These are phyloP conservation scores for Stachybotrys elegans DNA, from an alignment of 2,329 filamentous ascomycete species.

Conservation along the genomic window DNA sequence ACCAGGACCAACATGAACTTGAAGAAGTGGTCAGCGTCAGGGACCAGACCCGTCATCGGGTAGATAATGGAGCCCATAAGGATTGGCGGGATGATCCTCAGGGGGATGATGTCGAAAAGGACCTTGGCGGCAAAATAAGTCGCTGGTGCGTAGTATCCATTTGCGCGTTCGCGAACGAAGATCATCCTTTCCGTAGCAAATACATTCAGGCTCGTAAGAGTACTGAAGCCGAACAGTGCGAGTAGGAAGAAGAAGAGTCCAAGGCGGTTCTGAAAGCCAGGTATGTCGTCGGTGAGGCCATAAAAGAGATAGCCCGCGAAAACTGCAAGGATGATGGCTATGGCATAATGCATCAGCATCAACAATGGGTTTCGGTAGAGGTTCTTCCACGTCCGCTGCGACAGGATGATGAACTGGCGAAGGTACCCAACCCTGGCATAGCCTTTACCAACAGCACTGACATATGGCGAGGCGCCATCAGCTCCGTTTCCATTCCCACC, in stretches of 20 bases:
- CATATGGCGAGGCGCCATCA: constrained; percentile 42
- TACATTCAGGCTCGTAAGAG: constrained; percentile 85
- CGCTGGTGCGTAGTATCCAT: constrained; percentile 90
- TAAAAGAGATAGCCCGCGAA: constrained; percentile 96
- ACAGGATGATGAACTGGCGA: constrained; percentile 84
- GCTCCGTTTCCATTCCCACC: constrained; percentile 49
- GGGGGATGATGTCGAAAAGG: constrained; percentile 93
- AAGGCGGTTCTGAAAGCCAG: constrained; percentile 94
- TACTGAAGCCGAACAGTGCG: constrained; percentile 94
- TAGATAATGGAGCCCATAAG: constrained; percentile 96
- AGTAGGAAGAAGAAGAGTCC: constrained; percentile 97
- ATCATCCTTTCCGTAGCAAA: constrained; percentile 87
- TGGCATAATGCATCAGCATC: constrained; percentile 98
- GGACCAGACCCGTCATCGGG: constrained; percentile 91
- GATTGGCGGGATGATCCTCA: constrained; percentile 90
- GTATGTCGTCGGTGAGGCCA: constrained; percentile 90
- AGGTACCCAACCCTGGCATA: constrained; percentile 76
- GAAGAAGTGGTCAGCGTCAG: constrained; percentile 77
- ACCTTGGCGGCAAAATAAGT: constrained; percentile 96
- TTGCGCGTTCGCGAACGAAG: constrained; percentile 89
- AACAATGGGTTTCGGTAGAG: constrained; percentile 95
- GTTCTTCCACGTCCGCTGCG: constrained; percentile 90
- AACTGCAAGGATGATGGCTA: constrained; percentile 89
- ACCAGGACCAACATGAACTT: constrained; percentile 90
- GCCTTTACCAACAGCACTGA: constrained; percentile 64